Evolutionary conservation across 2,329 filamentous ascomycete species (phyloP), one percentile per base, ranked within the genome.

Genomic region (Colletotrichum destructivum): DNA sequence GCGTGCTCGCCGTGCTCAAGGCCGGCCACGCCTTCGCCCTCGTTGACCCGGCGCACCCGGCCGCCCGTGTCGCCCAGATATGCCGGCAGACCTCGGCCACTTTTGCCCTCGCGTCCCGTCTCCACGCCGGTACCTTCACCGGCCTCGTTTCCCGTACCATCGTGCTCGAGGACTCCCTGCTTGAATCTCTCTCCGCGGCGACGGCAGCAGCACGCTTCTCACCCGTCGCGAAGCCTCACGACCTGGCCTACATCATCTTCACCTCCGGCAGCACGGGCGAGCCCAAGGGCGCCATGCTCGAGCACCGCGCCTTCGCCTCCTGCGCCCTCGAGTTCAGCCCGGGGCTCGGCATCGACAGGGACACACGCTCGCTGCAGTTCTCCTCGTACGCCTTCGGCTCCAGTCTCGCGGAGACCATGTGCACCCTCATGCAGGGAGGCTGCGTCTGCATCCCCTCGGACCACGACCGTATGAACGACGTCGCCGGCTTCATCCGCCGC

Each of bases 401-500:
- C 52, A 79, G 79, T 40, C 73, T 84, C 0, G 75, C 76, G 21
- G 81, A 83, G 52, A 82, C 83, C 67, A 78, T 82, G 52, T 80
- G 78, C 7, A 82, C 82, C 2, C 78, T 84, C 35, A 76, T 80
- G 49, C 70, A 76, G 42, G 82, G 83, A 35, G 83, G 80, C 16
- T 83, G 81, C 66, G 78, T 84, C 5, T 84, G 82, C 65, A 76
- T 84, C 15, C 78, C 80, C 3, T 81, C 78, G 1, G 81, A 83
- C 35, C 76, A 79, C 15, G 77, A 81, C 23, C 78, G 80, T 9
- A 76, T 86, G 57, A 83, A 86, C 66, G 84, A 89, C 69, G 80
- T 90, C 4, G 78, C 82, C 1, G 85, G 83, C 4, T 84, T 83
- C 1, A 87, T 91, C 40, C 81, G 82, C 7, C 78, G 83, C 0